Evolutionary conservation across 345 rosid species (phyloP).

Genomic region (Eucalyptus pumila): DNA sequence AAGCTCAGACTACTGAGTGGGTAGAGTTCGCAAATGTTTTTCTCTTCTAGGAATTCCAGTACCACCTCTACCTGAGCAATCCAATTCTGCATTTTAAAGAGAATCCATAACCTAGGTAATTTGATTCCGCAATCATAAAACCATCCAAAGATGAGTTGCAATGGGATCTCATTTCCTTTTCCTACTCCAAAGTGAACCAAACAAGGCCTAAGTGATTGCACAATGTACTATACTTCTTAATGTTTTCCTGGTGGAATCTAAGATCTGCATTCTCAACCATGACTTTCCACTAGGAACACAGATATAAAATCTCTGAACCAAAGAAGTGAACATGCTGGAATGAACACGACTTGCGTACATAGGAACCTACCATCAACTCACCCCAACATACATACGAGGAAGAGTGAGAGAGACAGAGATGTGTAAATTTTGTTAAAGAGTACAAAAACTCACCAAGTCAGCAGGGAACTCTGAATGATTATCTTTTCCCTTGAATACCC

Average conservation of each 20-base stretch:
- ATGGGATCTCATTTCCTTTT: not conserved
- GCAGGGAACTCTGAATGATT: constrained; percentile 55
- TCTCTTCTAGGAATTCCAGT: not conserved
- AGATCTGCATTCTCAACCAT: not conserved
- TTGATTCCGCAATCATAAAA: not conserved
- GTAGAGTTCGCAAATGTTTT: not conserved
- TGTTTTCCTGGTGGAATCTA: not conserved
- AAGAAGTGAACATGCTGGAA: not conserved
- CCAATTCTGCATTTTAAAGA: not conserved
- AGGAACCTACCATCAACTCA: not conserved
- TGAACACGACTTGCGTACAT: not conserved
- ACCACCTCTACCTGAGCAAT: not conserved
- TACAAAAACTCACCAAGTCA: constrained; percentile 37
- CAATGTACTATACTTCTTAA: not conserved
- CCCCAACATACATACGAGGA: not conserved
- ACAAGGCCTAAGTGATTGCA: not conserved
- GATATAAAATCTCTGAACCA: not conserved
- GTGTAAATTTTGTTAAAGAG: not conserved
- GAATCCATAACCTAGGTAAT: not conserved
- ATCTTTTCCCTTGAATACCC: constrained; percentile 68
- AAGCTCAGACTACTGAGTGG: not conserved
- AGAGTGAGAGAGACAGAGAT: not conserved
- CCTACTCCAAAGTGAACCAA: not conserved
- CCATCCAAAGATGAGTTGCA: not conserved
- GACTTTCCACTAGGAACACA: not conserved